Percentiles rank a stretch among this genome's conserved stretches.
phyloP scores from a whole-genome alignment of 441 rosid genomes.

The Syzygium syzygioides region DNA sequence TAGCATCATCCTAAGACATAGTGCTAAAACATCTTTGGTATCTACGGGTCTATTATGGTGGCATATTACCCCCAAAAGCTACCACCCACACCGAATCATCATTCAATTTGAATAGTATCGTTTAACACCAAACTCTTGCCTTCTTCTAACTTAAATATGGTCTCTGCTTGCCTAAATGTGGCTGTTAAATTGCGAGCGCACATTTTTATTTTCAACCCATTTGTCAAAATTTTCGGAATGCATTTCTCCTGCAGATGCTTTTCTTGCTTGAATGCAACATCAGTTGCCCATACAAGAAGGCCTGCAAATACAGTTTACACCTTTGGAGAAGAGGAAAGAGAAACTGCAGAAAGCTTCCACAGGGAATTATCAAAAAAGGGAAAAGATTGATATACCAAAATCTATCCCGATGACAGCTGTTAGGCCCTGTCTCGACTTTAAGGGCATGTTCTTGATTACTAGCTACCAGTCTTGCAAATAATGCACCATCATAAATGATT shows the following conservation, averaged over 20 bases:
- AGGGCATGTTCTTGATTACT: neutral
- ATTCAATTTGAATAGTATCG: neutral
- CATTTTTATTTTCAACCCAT: neutral
- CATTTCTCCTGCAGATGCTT: neutral
- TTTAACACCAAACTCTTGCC: neutral
- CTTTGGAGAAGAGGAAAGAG: neutral
- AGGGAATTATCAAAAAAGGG: neutral
- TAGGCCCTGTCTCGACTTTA: neutral
- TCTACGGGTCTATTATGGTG: neutral
- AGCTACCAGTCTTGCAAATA: neutral
- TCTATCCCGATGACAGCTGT: neutral
- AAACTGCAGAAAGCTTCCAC: neutral
- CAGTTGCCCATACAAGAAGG: neutral
- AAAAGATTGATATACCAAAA: neutral
- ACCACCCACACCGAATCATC: neutral
- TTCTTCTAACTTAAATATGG: neutral
- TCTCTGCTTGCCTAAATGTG: neutral
- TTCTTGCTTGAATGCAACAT: neutral
- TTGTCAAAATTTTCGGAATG: neutral
- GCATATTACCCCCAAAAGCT: neutral
- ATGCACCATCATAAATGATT: neutral
- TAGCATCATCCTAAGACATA: neutral
- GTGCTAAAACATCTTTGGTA: neutral
- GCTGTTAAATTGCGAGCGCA: neutral
- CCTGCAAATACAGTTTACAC: neutral